Evolutionary conservation across 1,139 yeast species (phyloP), one percentile per base, ranked within the genome.

Genomic region (Kodamaea sp.): DNA sequence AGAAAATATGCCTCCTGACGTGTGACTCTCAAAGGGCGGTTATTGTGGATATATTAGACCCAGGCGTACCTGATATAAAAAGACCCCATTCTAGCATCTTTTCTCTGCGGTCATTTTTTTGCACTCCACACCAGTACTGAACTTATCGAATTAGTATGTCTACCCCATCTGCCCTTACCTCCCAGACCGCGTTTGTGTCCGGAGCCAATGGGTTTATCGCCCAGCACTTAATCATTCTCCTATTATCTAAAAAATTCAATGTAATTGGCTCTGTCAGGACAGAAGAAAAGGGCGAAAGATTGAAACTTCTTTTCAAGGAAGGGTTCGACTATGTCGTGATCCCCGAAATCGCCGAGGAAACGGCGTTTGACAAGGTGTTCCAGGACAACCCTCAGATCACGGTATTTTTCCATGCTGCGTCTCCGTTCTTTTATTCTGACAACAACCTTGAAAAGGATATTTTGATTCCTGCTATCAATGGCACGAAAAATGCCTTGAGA

Each of bases 151-250:
- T n/a, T n/a, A n/a, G n/a, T n/a, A n/a, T n/a, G n/a, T n/a, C n/a
- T n/a, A n/a, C n/a, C n/a, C n/a, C n/a, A n/a, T n/a, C n/a, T n/a
- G n/a, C n/a, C n/a, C n/a, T n/a, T n/a, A n/a, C n/a, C n/a, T n/a
- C n/a, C n/a, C n/a, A n/a, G n/a, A 11, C 25, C 9, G 65, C 62
- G 7, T 61, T 65, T 31, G 63, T 68, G 13, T 53, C 70, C n/a
- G 73, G 73, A 12, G 73, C 69, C 23, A 56, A 63, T 19, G 72
- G 73, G 3, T 66, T 55, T 41, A 59, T 67, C 35, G 72, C 70
- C 8, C 56, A 53, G 16, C 47, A 37, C 57, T 58, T 43, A 37
- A 22, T 55, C 57, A 22, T 29, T 20, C 42, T 37, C 18, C 38
- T 43, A 27, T 32, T 65, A 16, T 46, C 43, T 4, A 41, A 53